Evolutionary conservation across 768 basidiomycete genomes (phyloP), one percentile per base, ranked within the genome.

Genomic region (Postia placenta): DNA sequence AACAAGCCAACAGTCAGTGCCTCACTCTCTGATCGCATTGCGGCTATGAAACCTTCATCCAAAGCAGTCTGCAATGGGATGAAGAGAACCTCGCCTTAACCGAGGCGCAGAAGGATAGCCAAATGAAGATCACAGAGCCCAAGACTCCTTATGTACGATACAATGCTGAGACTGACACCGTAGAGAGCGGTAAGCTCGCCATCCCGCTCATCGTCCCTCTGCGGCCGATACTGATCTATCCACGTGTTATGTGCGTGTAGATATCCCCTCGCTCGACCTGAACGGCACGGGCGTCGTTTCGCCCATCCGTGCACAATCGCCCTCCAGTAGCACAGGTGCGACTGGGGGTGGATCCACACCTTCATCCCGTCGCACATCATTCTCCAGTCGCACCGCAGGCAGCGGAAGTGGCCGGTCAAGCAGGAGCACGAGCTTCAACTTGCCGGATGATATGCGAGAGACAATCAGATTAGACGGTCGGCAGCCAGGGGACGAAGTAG

Each of bases 61-160:
- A 11, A 22, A 42, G 77, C 56, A 93, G 84, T 58, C 62, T 96
- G 60, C 88, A 90, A 62, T 97, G 93, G 93, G 94, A 97, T 62
- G 93, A 97, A 61, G 89, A 82, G 64, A 97, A 96, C 63, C 75
- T 97, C 28, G 89, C 90, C 22, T 67, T 89, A 60, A 96, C 93
- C 1, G 93, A 97, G 68, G 83, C 92, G 56, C 82, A 87, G 74
- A 95, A 95, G 67, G 92, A 95, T 61, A 93, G 90, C 55, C 72
- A 92, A 62, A 97, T 96, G 93, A 97, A 96, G 80, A 97, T 97
- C 61, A 92, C 90, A 2, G 93, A 97, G 61, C 93, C 93, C 46
- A 97, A 97, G 78, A 97, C 93, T 9, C 93, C 93, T 1, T 97
- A 88, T 67, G 93, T 97, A 47, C 75, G 91, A 56, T 94, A 92